These are phyloP conservation scores for Phytophthora brassicae DNA, from an alignment of 352 stramenopile genomes.

Conservation along the genomic window DNA sequence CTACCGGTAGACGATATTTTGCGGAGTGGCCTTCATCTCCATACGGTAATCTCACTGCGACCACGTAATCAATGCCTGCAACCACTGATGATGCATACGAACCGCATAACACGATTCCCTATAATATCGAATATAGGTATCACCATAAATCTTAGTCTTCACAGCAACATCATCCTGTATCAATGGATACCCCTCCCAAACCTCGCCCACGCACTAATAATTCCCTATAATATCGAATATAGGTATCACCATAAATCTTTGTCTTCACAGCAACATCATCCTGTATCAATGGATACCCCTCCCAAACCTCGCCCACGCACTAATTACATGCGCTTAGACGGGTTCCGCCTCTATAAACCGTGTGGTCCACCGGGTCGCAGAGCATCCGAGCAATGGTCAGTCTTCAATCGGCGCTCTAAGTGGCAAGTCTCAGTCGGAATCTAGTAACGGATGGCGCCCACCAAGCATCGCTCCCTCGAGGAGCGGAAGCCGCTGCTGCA, in stretches of 20 bases:
- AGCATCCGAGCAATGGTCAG: slow-evolving; percentile 7
- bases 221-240: too few species aligned
- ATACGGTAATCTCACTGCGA: too few species aligned
- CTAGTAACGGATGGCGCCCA: slow-evolving; percentile 26
- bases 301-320: neutral
- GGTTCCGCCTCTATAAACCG: neutral
- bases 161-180: neutral
- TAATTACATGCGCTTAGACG: neutral
- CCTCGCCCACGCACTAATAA: neutral
- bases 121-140: too few species aligned
- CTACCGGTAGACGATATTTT: too few species aligned
- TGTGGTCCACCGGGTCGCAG: slow-evolving; percentile 8
- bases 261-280: too few species aligned
- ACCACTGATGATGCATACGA: too few species aligned
- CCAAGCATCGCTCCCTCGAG: slow-evolving; percentile 14
- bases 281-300: neutral
- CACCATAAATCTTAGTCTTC: too few species aligned
- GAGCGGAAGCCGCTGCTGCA: slow-evolving; percentile 36
- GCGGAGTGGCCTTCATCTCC: too few species aligned
- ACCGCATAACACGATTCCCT: too few species aligned
- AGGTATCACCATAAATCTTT: too few species aligned
- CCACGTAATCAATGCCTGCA: too few species aligned
- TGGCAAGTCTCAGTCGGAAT: slow-evolving; percentile 7
- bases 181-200: neutral
- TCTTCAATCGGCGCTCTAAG: slow-evolving; percentile 12